Evolutionary conservation across 2,329 filamentous ascomycete genomes (phyloP).

Genomic region (Aspergillus uvarum): DNA sequence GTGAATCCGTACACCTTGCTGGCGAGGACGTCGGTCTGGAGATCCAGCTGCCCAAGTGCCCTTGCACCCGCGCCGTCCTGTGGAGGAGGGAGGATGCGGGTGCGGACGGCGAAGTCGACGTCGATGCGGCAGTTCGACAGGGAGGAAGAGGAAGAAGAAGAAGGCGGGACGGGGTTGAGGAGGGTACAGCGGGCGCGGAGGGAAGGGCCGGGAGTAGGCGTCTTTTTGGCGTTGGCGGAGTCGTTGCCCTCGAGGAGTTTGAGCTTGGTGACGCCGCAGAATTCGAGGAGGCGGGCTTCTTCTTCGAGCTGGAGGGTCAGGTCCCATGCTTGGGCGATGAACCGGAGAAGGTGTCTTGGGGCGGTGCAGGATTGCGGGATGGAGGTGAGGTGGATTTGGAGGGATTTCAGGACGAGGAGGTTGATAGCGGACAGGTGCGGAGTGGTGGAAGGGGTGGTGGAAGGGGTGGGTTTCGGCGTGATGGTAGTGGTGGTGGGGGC

Average conservation of each 20-base stretch:
- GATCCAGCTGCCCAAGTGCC: conserved; percentile 29
- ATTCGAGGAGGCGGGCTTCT: conserved; percentile 46
- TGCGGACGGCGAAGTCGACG: conserved; percentile 42
- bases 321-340: conserved; percentile 46
- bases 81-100: conserved; percentile 21
- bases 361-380: conserved; percentile 37
- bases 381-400: conserved; percentile 38
- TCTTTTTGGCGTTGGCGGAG: neutral
- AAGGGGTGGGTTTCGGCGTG: conserved; percentile 16
- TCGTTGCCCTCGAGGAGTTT: conserved; percentile 29
- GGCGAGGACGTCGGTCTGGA: conserved; percentile 41
- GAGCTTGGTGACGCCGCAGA: conserved; percentile 46
- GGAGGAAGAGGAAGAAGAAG: neutral
- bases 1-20: conserved; percentile 45
- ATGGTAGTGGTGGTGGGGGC: conserved; percentile 14
- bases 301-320: conserved; percentile 41
- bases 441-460: conserved; percentile 1
- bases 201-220: conserved; percentile 11
- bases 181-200: conserved; percentile 42
- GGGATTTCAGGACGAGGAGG: conserved; percentile 43
- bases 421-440: conserved; percentile 36
- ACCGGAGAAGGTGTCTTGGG: conserved; percentile 41
- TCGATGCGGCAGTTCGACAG: conserved; percentile 30
- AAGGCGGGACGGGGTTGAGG: conserved; percentile 25
- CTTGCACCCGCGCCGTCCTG: conserved; percentile 13